A percentile compares a stretch with the other conserved stretches of the same genome.
These are phyloP conservation scores for Vigna nakashimae DNA, from an alignment of 306 rosid genomes.

Conservation along the genomic window DNA sequence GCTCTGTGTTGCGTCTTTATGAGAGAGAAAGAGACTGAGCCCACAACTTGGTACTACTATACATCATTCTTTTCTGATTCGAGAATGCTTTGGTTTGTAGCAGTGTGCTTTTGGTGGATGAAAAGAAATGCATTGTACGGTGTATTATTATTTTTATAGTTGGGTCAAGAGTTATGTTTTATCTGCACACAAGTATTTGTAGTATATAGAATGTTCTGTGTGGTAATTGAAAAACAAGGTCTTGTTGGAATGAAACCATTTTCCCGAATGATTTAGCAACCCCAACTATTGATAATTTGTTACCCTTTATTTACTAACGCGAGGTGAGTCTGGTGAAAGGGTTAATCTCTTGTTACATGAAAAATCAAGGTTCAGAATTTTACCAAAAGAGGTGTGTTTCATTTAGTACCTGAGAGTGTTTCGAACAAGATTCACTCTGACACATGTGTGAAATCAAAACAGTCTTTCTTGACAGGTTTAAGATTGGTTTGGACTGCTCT, in stretches of 20 bases:
- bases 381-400: neutral
- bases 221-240: neutral
- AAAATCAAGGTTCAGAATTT: neutral
- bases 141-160: neutral
- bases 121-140: neutral
- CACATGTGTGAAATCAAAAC: neutral
- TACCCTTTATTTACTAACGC: neutral
- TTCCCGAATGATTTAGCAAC: neutral
- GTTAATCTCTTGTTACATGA: neutral
- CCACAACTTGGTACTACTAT: constrained; percentile 7
- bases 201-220: constrained; percentile 13
- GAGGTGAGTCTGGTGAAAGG: neutral
- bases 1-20: neutral
- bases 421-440: neutral
- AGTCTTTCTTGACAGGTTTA: neutral
- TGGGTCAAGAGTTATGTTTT: constrained; percentile 29
- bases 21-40: neutral
- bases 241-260: constrained; percentile 8
- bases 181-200: neutral
- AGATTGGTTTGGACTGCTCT: constrained; percentile 26
- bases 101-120: constrained; percentile 12
- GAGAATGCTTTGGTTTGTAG: constrained; percentile 12
- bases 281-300: neutral
- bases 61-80: constrained; percentile 18
- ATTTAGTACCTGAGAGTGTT: neutral